These are phyloP conservation scores for Cucumis cinereus DNA, from an alignment of 306 rosid genomes.

Conservation along the genomic window DNA sequence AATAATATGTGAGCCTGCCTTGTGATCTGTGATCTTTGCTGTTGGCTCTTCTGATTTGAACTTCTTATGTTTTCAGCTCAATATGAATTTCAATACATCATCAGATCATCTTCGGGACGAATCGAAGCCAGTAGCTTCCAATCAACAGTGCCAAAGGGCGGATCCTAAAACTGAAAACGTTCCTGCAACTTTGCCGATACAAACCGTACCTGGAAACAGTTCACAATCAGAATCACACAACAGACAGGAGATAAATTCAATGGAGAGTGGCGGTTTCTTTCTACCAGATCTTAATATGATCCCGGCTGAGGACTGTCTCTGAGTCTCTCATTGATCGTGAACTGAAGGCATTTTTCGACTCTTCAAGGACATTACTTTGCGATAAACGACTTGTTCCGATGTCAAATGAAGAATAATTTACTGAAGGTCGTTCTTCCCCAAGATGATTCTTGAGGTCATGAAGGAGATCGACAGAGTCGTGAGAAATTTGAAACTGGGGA, in stretches of 20 bases:
- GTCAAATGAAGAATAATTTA: neutral
- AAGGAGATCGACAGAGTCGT: neutral
- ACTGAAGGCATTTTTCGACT: neutral
- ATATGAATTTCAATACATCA: neutral
- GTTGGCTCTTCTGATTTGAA: neutral
- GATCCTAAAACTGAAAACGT: neutral
- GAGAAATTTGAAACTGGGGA: neutral
- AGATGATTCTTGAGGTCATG: neutral
- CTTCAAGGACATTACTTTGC: neutral
- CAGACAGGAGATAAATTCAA: neutral
- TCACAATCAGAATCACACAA: neutral
- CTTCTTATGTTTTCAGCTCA: neutral
- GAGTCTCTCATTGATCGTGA: neutral
- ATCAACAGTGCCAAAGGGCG: neutral
- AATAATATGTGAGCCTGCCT: neutral
- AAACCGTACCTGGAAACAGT: neutral
- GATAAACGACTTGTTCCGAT: neutral
- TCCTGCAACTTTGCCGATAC: neutral
- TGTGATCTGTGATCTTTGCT: neutral
- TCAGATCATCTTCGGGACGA: neutral
- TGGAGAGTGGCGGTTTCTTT: neutral
- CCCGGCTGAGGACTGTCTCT: constrained; percentile 10
- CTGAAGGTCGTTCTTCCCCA: neutral
- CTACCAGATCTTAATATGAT: constrained; percentile 16
- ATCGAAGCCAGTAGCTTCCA: neutral